Percentiles rank a stretch among this genome's conserved stretches.
Conservation (phyloP, 1,284 basidiomycete genomes). For the Fomitopsis pinicola region DNA sequence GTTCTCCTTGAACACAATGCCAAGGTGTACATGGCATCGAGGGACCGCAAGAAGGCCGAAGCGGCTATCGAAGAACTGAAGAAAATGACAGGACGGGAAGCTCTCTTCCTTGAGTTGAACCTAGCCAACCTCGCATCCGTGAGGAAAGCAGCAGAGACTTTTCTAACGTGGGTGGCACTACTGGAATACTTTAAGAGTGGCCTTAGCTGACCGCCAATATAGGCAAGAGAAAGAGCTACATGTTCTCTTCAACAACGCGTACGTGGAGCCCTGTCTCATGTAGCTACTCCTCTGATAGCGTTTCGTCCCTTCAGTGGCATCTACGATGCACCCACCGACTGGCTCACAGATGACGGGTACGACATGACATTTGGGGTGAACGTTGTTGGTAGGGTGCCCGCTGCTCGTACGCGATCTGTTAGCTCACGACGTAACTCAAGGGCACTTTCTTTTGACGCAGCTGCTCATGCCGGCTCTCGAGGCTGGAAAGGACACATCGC, state of each 20-base stretch:
- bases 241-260: slow-evolving; percentile 53
- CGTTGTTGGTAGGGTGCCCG: slow-evolving; percentile 32
- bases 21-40: slow-evolving; percentile 48
- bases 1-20: slow-evolving; percentile 41
- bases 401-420: not conserved
- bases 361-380: slow-evolving; percentile 63
- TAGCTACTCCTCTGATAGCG: not conserved
- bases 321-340: slow-evolving; percentile 42
- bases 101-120: slow-evolving; percentile 45
- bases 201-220: slow-evolving; percentile 13
- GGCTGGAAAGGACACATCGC: slow-evolving; percentile 18
- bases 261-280: slow-evolving; percentile 13
- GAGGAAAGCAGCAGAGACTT: slow-evolving; percentile 33
- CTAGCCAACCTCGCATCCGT: slow-evolving; percentile 42
- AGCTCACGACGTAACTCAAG: slow-evolving; percentile 1
- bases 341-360: slow-evolving; percentile 49
- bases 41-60: slow-evolving; percentile 38
- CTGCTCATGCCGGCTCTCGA: slow-evolving; percentile 22
- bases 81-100: slow-evolving; percentile 31
- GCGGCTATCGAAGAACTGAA: slow-evolving; percentile 40
- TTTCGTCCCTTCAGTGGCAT: slow-evolving; percentile 41
- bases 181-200: slow-evolving; percentile 27
- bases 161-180: slow-evolving; percentile 41
- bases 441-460: slow-evolving; percentile 25
- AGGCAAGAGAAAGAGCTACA: slow-evolving; percentile 46